Percentiles rank a stretch among this genome's conserved stretches.
phyloP scores from a whole-genome alignment of 2,329 filamentous ascomycete species.

The Colletotrichum ledebouriae region DNA sequence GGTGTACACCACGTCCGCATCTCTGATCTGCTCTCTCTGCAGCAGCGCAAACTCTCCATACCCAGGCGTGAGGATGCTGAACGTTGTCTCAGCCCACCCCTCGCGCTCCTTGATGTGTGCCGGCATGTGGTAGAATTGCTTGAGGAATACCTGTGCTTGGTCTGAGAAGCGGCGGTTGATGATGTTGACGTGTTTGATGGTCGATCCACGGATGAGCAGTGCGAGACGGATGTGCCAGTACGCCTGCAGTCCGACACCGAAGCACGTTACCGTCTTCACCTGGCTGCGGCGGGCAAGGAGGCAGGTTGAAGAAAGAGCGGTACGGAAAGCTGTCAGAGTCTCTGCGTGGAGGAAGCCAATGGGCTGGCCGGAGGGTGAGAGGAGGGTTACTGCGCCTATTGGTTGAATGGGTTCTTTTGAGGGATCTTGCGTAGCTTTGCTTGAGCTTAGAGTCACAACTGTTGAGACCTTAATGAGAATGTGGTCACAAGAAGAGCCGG shows the following conservation, averaged over 20 bases:
- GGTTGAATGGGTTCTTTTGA: constrained; percentile 59
- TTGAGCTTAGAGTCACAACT: constrained; percentile 74
- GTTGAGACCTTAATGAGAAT: constrained; percentile 18
- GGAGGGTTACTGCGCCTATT: constrained; percentile 78
- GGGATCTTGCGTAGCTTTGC: constrained; percentile 47
- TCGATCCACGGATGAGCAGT: constrained; percentile 76
- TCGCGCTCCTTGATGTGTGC: constrained; percentile 63
- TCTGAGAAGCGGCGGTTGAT: constrained; percentile 81
- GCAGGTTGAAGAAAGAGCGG: constrained; percentile 78
- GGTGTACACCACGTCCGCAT: constrained; percentile 87
- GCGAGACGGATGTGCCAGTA: constrained; percentile 95
- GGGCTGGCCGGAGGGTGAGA: constrained; percentile 71
- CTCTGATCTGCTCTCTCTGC: constrained; percentile 77
- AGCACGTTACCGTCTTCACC: constrained; percentile 84
- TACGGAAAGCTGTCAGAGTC: constrained; percentile 84
- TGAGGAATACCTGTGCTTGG: constrained; percentile 65
- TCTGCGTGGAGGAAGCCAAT: constrained; percentile 79
- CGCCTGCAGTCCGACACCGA: constrained; percentile 90
- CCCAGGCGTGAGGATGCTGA: constrained; percentile 75
- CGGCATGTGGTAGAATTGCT: constrained; percentile 61
- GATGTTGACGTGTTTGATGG: constrained; percentile 85
- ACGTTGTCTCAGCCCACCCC: constrained; percentile 76
- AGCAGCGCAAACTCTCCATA: constrained; percentile 78
- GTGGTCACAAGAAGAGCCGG: neutral
- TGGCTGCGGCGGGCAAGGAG: constrained; percentile 74